Percentiles rank a stretch among this genome's conserved stretches.
phyloP scores from a whole-genome alignment of 2,329 filamentous ascomycete genomes.

The Ambrosiella beaveri region DNA sequence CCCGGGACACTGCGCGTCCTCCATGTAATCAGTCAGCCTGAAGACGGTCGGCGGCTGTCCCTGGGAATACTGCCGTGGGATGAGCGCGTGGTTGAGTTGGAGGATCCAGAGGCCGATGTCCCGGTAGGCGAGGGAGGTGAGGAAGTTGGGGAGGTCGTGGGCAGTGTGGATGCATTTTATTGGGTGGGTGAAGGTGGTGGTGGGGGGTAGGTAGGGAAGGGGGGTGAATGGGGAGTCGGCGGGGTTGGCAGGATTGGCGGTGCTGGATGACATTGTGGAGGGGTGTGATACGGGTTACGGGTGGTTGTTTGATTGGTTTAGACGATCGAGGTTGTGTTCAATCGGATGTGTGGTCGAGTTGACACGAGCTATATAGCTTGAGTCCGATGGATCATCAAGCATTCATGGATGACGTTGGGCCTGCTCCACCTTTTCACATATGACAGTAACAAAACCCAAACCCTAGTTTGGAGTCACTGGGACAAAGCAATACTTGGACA shows the following conservation, averaged over 20 bases:
- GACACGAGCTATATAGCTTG: too few relatives aligned
- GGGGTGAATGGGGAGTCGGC: constrained; percentile 13
- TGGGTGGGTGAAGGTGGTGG: constrained; percentile 47
- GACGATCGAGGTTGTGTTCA: neutral
- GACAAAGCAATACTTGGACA: too few relatives aligned
- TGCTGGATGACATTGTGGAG: constrained; percentile 19
- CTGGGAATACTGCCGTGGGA: constrained; percentile 39
- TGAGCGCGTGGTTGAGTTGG: constrained; percentile 77
- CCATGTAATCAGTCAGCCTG: neutral
- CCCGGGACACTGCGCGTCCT: constrained; percentile 21
- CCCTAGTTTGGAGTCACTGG: too few relatives aligned
- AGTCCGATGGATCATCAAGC: too few relatives aligned
- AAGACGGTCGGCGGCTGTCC: neutral
- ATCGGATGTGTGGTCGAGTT: too few relatives aligned
- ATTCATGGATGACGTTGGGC: too few relatives aligned
- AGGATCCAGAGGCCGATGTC: constrained; percentile 77
- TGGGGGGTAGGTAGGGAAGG: constrained; percentile 32
- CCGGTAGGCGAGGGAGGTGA: constrained; percentile 64
- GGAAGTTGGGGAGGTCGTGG: constrained; percentile 64
- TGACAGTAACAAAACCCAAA: too few relatives aligned
- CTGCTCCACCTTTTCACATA: too few relatives aligned
- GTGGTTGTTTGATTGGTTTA: neutral
- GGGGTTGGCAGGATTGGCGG: neutral
- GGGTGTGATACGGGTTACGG: neutral
- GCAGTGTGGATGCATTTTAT: constrained; percentile 72